Evolutionary conservation across 371 early-diverging fungal genomes (phyloP), one percentile per base, ranked within the genome.

Genomic region (Mucor sp.): DNA sequence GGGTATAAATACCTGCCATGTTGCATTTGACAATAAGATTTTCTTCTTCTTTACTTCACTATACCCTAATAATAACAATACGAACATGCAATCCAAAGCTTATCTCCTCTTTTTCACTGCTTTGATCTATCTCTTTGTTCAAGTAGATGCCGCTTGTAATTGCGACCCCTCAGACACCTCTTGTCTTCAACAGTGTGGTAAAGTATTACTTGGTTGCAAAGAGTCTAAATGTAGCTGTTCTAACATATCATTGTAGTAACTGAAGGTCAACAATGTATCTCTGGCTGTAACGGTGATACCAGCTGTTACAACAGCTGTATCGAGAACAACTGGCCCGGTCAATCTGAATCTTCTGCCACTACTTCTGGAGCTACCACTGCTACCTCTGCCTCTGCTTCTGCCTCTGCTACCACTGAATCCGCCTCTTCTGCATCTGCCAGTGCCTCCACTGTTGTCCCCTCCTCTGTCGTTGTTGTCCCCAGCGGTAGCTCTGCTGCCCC

Each of bases 121-220:
- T 11, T 47, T 63, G 41, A 21, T 58, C 33, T n/a, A 28, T 27
- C 28, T 68, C n/a, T 50, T 68, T 11, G 32, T 39, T 33, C 70
- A 69, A 65, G 65, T 61, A 6, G 33, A 63, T 53, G 72, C 72
- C 41, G 50, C 50, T 14, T 72, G 72, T 59, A 25, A 15, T 25
- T 72, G 72, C 59, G 60, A 48, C 30, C 25, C 61, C 8, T 25
- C 30, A 15, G 69, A 72, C 28, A 55, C 41, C n/a, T 30, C 19
- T 14, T 72, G 72, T 68, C 65, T 68, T 48, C 39, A 62, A 57
- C 27, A 47, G 30, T 72, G 72, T 66, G 69, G 72, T 72, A 72
- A 65, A 44, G 41, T 35, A 44, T 4, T 9, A 6, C n/a, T 39
- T 30, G 3, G 32, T 44, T 4, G 4, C 15, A 23, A 17, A 41